Evolutionary conservation across 305 asterid genomes (phyloP).

Genomic region (Solanum hybrid): DNA sequence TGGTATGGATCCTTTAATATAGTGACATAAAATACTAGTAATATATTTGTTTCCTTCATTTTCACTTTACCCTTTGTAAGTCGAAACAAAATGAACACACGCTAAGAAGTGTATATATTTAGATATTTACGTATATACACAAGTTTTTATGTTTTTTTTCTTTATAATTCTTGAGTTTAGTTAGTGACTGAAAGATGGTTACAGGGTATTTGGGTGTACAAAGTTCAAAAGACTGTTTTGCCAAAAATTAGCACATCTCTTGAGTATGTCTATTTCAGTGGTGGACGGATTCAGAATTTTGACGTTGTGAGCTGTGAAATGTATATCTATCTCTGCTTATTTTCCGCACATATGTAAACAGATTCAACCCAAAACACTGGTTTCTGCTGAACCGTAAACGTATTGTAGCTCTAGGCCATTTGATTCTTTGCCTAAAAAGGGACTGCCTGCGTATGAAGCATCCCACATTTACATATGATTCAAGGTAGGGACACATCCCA

Average conservation of each 20-base stretch:
- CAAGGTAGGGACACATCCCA: not conserved
- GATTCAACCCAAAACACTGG: not conserved
- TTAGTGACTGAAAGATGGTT: not conserved
- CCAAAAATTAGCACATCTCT: not conserved
- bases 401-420: not conserved
- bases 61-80: not conserved
- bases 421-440: not conserved
- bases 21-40: not conserved
- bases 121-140: not conserved
- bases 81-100: not conserved
- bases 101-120: not conserved
- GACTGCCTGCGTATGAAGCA: not conserved
- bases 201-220: not conserved
- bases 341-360: not conserved
- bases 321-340: not conserved
- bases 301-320: not conserved
- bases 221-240: not conserved
- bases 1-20: not conserved
- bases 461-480: not conserved
- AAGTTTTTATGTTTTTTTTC: no score
- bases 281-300: not conserved
- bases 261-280: not conserved
- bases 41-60: not conserved
- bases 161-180: not conserved
- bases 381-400: not conserved